Evolutionary conservation across 2,329 filamentous ascomycete genomes (phyloP), one percentile per base, ranked within the genome.

Genomic region (Beauveria pseudobassiana): DNA sequence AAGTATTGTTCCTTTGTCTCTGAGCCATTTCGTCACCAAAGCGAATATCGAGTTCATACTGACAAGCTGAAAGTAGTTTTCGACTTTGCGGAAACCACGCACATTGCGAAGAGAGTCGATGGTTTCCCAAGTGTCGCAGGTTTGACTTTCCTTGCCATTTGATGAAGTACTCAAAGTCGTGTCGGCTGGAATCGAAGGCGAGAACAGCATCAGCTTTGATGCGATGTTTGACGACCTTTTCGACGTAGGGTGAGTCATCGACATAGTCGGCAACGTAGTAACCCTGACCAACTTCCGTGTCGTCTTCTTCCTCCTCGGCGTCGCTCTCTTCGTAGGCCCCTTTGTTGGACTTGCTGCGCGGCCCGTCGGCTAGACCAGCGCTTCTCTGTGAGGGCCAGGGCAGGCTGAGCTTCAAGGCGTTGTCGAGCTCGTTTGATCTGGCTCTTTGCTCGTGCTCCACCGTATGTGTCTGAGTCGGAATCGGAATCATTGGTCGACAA

Each of bases 61-160:
- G 57, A 97, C 86, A 46, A 89, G 80, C 73, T 93, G 87, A 75
- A 90, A 93, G 77, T 98, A 99, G 73, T 99, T 99, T 71, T 98
- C 95, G 8, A 99, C 82, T 63, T 93, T 92, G 54, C 93, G 90
- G 66, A 88, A 88, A 64, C 95, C 93, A 64, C 91, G 90, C 71
- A 88, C 89, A n/a, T 87, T 84, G 26, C 85, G 82, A 30, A 97
- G 83, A 22, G 80, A 83, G 61, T 90, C 87, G 63, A 88, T 87
- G 0, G 87, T 87, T 74, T 98, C 93, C 93, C 95, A 99, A 0
- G 92, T 96, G 62, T 96, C 90, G 77, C 68, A 96, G 87, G 72
- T 99, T 92, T 12, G 95, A 96, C 75, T 92, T 91, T 67, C 88
- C 91, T 75, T 97, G 91, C 95, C 96, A 99, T 78, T 99, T 99